These are phyloP conservation scores for Loxodes magnus DNA, from an alignment of 73 alveolate genomes.

Conservation along the genomic window DNA sequence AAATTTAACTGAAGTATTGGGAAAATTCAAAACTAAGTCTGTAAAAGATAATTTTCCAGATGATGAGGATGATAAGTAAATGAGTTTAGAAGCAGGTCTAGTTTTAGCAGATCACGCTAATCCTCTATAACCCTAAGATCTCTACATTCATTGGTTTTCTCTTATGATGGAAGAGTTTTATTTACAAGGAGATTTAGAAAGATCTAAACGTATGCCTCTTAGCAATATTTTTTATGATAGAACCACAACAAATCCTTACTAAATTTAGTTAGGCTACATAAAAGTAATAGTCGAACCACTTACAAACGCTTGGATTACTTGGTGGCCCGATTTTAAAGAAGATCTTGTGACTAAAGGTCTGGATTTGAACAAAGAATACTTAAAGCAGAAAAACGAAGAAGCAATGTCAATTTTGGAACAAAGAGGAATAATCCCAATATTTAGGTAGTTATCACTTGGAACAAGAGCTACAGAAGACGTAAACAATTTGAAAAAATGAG, in stretches of 20 bases:
- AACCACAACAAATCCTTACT: slow-evolving; percentile 47
- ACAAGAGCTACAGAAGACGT: too few relatives aligned
- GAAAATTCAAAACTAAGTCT: slow-evolving; percentile 24
- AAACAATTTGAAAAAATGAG: too few relatives aligned
- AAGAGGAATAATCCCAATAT: too few relatives aligned
- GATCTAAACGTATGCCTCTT: slow-evolving; percentile 35
- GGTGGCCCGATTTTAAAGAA: slow-evolving; percentile 20
- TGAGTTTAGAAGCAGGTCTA: slow-evolving; percentile 28
- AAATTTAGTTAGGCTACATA: slow-evolving; percentile 40
- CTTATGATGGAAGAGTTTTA: slow-evolving; percentile 69
- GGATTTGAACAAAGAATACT: slow-evolving; percentile 26
- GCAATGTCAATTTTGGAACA: too few relatives aligned
- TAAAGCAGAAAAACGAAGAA: slow-evolving; percentile 42
- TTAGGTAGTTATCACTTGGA: too few relatives aligned
- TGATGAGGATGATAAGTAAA: slow-evolving; percentile 43
- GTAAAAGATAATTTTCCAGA: slow-evolving; percentile 48
- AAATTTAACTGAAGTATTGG: slow-evolving; percentile 37
- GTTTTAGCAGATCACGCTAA: slow-evolving; percentile 41
- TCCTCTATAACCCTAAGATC: slow-evolving; percentile 36
- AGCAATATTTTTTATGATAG: slow-evolving; percentile 53
- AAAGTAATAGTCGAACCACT: slow-evolving; percentile 46
- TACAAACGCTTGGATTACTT: slow-evolving; percentile 14
- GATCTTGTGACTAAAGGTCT: slow-evolving; percentile 32
- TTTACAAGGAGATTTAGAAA: slow-evolving; percentile 71
- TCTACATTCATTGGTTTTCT: slow-evolving; percentile 60